Conservation (phyloP, 495 filamentous ascomycete species). For the Hypoxylon subgilvum region DNA sequence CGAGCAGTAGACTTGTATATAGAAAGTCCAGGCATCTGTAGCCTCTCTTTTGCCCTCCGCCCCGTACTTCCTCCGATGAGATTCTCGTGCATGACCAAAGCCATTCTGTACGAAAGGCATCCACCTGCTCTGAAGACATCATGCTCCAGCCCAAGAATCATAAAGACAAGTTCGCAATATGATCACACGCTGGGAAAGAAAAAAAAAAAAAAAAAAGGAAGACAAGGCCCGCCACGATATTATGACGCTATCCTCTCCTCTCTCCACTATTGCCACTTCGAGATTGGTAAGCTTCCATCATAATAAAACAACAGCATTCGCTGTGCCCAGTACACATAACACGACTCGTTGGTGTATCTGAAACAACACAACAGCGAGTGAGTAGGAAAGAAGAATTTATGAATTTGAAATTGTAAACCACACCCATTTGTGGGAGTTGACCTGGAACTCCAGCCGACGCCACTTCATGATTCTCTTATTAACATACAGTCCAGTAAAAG, state of each 20-base stretch:
- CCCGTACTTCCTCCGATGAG: not conserved
- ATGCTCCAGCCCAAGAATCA: constrained; percentile 1
- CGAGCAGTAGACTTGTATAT: constrained; percentile 5
- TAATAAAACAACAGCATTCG: no score
- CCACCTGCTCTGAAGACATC: not conserved
- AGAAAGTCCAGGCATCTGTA: constrained; percentile 4
- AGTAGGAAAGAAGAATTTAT: not conserved
- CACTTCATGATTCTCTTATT: constrained; percentile 30
- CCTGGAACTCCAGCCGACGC: constrained; percentile 31
- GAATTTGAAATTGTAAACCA: no score
- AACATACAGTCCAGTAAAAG: constrained; percentile 28
- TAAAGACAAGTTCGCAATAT: constrained; percentile 1
- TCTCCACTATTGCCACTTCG: no score
- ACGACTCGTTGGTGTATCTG: not conserved
- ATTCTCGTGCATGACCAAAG: not conserved
- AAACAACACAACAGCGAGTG: not conserved
- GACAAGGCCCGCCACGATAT: no score
- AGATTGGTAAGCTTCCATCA: no score
- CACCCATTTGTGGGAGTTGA: constrained; percentile 1
- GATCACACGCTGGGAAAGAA: no score
- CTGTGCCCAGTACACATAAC: no score
- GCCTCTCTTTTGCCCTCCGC: constrained; percentile 7
- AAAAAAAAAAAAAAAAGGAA: no score
- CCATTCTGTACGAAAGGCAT: not conserved
- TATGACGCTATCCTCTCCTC: no score